phyloP scores from a whole-genome alignment of 2,329 filamentous ascomycete species.

The Aspergillus fischeri region DNA sequence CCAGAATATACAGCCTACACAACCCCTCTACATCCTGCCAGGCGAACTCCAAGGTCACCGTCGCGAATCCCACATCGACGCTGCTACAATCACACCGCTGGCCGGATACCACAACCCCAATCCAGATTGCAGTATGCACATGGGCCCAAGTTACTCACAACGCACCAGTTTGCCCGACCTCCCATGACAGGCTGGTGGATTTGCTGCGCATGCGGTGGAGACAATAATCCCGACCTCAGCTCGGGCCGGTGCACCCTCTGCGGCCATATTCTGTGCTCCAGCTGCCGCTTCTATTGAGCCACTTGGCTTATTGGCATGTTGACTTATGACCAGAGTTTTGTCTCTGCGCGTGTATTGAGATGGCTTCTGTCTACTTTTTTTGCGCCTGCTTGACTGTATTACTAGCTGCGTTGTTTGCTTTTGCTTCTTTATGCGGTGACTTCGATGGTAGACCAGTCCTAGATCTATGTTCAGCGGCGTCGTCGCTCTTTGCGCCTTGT shows the following conservation, averaged over 20 bases:
- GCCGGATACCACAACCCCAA: background rate
- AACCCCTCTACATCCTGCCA: background rate
- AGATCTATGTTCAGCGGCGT: background rate
- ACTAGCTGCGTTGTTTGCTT: background rate
- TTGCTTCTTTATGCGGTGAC: background rate
- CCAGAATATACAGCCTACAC: background rate
- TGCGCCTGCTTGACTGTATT: background rate
- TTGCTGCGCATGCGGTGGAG: conserved; percentile 18
- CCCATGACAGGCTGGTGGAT: conserved; percentile 17
- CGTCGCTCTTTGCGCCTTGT: background rate
- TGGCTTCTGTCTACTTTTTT: background rate
- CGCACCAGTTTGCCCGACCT: background rate
- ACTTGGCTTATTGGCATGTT: background rate
- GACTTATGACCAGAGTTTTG: background rate
- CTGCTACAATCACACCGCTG: background rate
- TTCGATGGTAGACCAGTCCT: background rate
- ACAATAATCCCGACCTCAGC: conserved; percentile 18
- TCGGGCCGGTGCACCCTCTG: conserved; percentile 17
- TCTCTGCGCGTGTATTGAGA: background rate
- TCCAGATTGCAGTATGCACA: background rate
- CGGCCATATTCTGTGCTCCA: conserved; percentile 5
- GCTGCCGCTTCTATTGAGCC: background rate
- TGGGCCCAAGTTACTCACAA: background rate
- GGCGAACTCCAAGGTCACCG: background rate
- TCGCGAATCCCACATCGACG: background rate